Conservation (phyloP, 2,329 filamentous ascomycete species). For the Penicillium sp. region DNA sequence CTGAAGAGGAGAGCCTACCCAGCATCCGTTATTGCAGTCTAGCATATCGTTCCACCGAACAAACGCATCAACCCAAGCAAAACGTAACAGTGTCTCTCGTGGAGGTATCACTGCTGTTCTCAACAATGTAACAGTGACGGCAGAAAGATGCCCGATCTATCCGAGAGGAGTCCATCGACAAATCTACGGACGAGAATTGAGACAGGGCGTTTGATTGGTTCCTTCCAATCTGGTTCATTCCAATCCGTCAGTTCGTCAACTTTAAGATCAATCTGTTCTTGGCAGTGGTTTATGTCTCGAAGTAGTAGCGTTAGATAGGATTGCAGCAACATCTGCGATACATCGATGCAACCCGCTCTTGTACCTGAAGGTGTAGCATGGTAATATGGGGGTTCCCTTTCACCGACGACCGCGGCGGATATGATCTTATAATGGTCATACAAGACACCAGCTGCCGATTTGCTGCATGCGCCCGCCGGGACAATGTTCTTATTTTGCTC, state of each 20-base stretch:
- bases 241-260: neutral
- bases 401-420: no score
- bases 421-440: constrained; percentile 5
- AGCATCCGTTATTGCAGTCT: constrained; percentile 8
- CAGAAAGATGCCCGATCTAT: neutral
- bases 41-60: constrained; percentile 19
- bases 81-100: constrained; percentile 18
- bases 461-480: neutral
- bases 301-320: neutral
- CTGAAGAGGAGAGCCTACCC: constrained; percentile 3
- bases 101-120: constrained; percentile 2
- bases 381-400: neutral
- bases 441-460: neutral
- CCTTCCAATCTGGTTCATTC: no score
- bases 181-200: neutral
- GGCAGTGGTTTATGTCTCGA: neutral
- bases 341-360: constrained; percentile 19
- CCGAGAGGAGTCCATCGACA: constrained; percentile 10
- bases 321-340: constrained; percentile 16
- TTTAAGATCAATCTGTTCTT: neutral
- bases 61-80: constrained; percentile 14
- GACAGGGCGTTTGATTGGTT: neutral
- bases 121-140: constrained; percentile 29
- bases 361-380: neutral
- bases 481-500: neutral